Conservation (phyloP, 345 rosid genomes). For the Noccaea bulbosa region DNA sequence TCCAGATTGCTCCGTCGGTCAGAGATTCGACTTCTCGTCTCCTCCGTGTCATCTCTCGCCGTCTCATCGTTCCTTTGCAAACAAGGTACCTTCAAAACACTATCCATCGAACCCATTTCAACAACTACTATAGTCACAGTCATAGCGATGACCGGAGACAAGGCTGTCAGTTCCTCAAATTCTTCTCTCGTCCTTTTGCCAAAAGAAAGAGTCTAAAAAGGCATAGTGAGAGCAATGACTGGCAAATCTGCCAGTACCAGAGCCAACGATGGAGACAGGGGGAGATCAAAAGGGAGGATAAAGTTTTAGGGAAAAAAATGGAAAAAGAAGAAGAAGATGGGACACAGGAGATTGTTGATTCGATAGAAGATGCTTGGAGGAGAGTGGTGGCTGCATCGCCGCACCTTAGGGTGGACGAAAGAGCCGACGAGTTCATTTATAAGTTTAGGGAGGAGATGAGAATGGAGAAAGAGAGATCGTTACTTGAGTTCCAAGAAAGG, state of each 20-base stretch:
- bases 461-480: slow-evolving; percentile 62
- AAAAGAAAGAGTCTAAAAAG: neutral
- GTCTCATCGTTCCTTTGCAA: slow-evolving; percentile 50
- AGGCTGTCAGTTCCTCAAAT: slow-evolving; percentile 32
- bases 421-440: slow-evolving; percentile 66
- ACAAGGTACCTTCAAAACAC: slow-evolving; percentile 31
- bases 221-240: slow-evolving; percentile 21
- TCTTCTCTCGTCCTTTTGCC: slow-evolving; percentile 34
- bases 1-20: slow-evolving; percentile 48
- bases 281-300: neutral
- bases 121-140: neutral
- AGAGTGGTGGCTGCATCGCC: slow-evolving; percentile 68
- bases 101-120: slow-evolving; percentile 8
- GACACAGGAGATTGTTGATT: slow-evolving; percentile 33
- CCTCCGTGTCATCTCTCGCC: slow-evolving; percentile 46
- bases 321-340: slow-evolving; percentile 24
- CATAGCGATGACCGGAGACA: neutral
- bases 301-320: neutral
- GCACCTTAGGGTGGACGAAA: slow-evolving; percentile 71
- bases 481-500: slow-evolving; percentile 66
- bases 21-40: slow-evolving; percentile 45
- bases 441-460: slow-evolving; percentile 59
- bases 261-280: slow-evolving; percentile 21
- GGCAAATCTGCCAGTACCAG: slow-evolving; percentile 31
- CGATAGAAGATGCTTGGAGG: slow-evolving; percentile 77